phyloP scores from a whole-genome alignment of 2,329 filamentous ascomycete species.

The Aspergillus spinulosporus region DNA sequence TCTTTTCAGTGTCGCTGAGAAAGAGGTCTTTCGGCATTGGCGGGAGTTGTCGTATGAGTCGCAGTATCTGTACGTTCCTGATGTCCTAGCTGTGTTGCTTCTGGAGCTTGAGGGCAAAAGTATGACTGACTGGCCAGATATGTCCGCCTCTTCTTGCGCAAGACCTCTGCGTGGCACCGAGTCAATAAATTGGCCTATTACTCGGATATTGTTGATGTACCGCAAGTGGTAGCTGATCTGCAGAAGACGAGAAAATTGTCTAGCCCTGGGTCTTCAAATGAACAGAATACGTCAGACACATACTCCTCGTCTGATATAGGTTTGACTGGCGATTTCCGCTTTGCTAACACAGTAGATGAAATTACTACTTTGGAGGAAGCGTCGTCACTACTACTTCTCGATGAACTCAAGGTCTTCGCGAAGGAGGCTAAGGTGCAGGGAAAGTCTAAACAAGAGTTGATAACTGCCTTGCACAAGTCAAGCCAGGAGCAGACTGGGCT shows the following conservation, averaged over 20 bases:
- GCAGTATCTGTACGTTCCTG: slow-evolving; percentile 73
- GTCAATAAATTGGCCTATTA: slow-evolving; percentile 75
- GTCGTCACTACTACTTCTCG: slow-evolving; percentile 74
- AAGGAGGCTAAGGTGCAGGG: slow-evolving; percentile 85
- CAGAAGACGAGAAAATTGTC: slow-evolving; percentile 62
- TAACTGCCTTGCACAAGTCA: slow-evolving; percentile 70
- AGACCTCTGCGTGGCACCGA: slow-evolving; percentile 88
- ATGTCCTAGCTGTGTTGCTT: too few relatives aligned
- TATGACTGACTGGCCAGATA: slow-evolving; percentile 58
- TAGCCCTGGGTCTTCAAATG: slow-evolving; percentile 26
- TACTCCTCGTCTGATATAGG: slow-evolving; percentile 41
- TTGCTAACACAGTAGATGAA: slow-evolving; percentile 75
- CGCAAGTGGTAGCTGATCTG: slow-evolving; percentile 64
- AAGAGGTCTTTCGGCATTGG: slow-evolving; percentile 75
- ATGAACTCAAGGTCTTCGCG: slow-evolving; percentile 80
- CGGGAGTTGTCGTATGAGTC: slow-evolving; percentile 72
- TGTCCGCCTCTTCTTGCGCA: slow-evolving; percentile 87
- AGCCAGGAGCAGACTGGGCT: slow-evolving; percentile 75
- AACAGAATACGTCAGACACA: slow-evolving; percentile 52
- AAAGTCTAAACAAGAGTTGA: slow-evolving; percentile 80
- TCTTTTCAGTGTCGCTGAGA: slow-evolving; percentile 79
- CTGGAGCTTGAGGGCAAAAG: background rate
- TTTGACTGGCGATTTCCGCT: slow-evolving; percentile 64
- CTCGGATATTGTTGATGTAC: slow-evolving; percentile 75
- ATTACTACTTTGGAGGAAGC: slow-evolving; percentile 82